Conservation (phyloP, 2,329 filamentous ascomycete genomes). For the Hyphodiscus sp. region DNA sequence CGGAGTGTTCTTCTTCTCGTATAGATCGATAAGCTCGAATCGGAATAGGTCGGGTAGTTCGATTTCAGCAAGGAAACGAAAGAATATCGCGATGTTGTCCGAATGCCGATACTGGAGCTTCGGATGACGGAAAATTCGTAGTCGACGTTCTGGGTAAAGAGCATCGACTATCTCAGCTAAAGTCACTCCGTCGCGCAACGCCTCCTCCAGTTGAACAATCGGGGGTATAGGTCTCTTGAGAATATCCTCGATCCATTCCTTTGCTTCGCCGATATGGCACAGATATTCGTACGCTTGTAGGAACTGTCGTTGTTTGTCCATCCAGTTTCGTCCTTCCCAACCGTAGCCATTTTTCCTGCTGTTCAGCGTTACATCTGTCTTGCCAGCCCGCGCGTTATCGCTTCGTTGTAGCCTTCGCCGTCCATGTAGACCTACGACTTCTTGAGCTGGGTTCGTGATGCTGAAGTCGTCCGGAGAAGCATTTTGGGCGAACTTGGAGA, state of each 20-base stretch:
- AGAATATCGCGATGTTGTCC: constrained; percentile 96
- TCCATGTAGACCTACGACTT: constrained; percentile 82
- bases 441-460: constrained; percentile 69
- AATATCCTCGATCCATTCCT: constrained; percentile 97
- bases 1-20: constrained; percentile 99
- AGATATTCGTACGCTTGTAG: constrained; percentile 97
- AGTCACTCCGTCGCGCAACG: constrained; percentile 85
- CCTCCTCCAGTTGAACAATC: constrained; percentile 90
- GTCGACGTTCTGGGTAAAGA: constrained; percentile 67
- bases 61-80: constrained; percentile 84
- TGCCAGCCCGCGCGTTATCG: constrained; percentile 38
- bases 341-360: constrained; percentile 48
- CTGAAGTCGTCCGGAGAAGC: constrained; percentile 73
- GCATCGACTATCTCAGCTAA: constrained; percentile 90
- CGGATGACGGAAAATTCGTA: constrained; percentile 78
- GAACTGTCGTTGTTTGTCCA: constrained; percentile 97
- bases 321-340: constrained; percentile 88
- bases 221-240: constrained; percentile 80
- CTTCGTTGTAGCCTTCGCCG: constrained; percentile 74
- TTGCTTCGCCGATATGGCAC: constrained; percentile 97
- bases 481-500: constrained; percentile 76
- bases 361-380: constrained; percentile 38
- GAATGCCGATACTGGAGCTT: constrained; percentile 92
- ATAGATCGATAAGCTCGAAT: constrained; percentile 94
- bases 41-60: constrained; percentile 92